phyloP scores from a whole-genome alignment of 345 rosid species.

The Gossypium ekmanianum region DNA sequence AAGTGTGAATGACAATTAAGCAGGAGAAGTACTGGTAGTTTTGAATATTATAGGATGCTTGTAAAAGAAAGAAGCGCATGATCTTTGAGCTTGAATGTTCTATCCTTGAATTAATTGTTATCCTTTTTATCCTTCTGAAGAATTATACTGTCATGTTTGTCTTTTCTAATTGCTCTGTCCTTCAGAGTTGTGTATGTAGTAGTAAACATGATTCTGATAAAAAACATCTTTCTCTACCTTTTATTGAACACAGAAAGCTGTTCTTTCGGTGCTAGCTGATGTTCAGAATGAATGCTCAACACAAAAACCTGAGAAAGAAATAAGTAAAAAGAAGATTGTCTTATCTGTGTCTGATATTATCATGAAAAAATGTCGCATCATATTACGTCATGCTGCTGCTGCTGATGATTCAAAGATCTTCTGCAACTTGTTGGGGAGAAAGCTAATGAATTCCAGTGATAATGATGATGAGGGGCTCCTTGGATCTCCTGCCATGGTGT shows the following conservation, averaged over 20 bases:
- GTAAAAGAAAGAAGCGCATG: not conserved
- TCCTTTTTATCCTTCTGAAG: not conserved
- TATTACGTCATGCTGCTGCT: slow-evolving; percentile 73
- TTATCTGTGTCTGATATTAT: slow-evolving; percentile 62
- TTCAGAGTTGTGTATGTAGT: not conserved
- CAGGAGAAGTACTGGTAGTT: not conserved
- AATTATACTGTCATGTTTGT: not conserved
- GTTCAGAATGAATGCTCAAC: slow-evolving; percentile 42
- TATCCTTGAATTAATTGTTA: not conserved
- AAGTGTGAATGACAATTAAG: not conserved
- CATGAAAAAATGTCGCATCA: slow-evolving; percentile 86
- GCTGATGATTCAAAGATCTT: slow-evolving; percentile 79
- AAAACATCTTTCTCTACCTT: slow-evolving; percentile 15
- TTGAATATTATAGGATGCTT: not conserved
- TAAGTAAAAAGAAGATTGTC: slow-evolving; percentile 48
- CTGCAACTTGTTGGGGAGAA: slow-evolving; percentile 86
- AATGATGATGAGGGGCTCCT: slow-evolving; percentile 95
- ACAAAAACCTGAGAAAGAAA: slow-evolving; percentile 46
- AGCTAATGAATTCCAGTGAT: slow-evolving; percentile 57
- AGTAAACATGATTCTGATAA: slow-evolving; percentile 23
- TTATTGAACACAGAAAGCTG: slow-evolving; percentile 89
- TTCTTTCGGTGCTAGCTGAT: slow-evolving; percentile 82
- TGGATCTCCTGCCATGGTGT: slow-evolving; percentile 94
- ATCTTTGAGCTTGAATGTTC: not conserved
- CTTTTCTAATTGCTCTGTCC: not conserved